Evolutionary conservation across 768 basidiomycete species (phyloP).

Genomic region (Tephrocybe sp.): DNA sequence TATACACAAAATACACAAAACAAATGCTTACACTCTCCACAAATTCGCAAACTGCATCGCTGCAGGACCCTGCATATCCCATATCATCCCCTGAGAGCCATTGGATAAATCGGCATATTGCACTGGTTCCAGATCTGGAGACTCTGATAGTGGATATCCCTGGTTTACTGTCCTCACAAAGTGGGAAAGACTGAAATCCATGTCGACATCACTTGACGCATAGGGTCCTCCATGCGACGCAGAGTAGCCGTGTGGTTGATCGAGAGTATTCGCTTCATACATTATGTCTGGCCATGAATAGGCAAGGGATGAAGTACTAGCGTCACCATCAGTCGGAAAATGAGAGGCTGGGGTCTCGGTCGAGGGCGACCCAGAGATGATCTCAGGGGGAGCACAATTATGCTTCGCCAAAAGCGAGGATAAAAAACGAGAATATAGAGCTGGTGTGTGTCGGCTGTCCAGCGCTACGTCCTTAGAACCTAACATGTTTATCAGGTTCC

Average conservation of each 20-base stretch:
- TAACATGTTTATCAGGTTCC: slow-evolving; percentile 43
- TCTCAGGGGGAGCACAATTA: slow-evolving; percentile 10
- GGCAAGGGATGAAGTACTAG: slow-evolving; percentile 26
- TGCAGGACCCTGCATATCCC: slow-evolving; percentile 5
- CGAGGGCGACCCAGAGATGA: background rate
- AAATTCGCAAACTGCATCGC: slow-evolving; percentile 13
- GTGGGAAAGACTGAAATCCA: slow-evolving; percentile 49
- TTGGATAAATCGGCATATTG: slow-evolving; percentile 3
- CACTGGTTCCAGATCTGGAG: slow-evolving; percentile 11
- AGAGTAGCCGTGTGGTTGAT: background rate
- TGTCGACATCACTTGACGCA: slow-evolving; percentile 29
- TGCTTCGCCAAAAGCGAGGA: slow-evolving; percentile 46
- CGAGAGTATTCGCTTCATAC: slow-evolving; percentile 5
- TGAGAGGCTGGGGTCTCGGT: slow-evolving; percentile 19
- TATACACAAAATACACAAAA: background rate
- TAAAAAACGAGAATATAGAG: slow-evolving; percentile 58
- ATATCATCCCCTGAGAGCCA: slow-evolving; percentile 4
- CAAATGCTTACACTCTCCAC: slow-evolving; percentile 9
- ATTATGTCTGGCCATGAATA: slow-evolving; percentile 48
- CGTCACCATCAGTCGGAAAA: slow-evolving; percentile 20
- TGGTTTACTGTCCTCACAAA: slow-evolving; percentile 40
- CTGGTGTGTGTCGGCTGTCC: slow-evolving; percentile 56
- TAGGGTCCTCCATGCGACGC: slow-evolving; percentile 1
- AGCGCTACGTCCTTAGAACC: slow-evolving; percentile 50
- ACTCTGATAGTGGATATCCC: slow-evolving; percentile 8